Conservation (phyloP, 495 filamentous ascomycete species). For the Trichocladium uniseriatum region DNA sequence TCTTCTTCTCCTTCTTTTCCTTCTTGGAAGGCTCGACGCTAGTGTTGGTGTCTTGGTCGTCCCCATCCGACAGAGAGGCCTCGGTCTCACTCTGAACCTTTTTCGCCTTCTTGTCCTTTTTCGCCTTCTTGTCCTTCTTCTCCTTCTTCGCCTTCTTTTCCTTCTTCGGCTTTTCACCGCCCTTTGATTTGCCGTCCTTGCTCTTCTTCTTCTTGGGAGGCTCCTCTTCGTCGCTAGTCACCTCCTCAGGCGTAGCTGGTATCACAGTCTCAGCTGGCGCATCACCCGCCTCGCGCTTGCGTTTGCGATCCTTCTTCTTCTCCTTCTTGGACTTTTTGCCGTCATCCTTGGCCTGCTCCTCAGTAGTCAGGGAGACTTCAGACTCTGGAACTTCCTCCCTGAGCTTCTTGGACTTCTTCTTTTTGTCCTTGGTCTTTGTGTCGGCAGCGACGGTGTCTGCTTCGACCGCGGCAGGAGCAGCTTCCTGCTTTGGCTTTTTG, state of each 20-base stretch:
- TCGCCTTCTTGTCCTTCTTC: neutral
- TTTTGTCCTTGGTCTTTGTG: conserved; percentile 11
- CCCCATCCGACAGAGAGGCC: conserved; percentile 8
- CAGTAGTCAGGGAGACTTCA: neutral
- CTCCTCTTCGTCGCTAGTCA: conserved; percentile 10
- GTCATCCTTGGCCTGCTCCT: neutral
- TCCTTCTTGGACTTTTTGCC: conserved; percentile 12
- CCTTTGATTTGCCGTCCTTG: conserved; percentile 22
- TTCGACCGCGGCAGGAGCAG: neutral
- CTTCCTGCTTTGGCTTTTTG: conserved; percentile 8
- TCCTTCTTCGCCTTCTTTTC: conserved; percentile 12
- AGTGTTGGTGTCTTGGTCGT: conserved; percentile 16
- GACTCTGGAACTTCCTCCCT: conserved; percentile 3
- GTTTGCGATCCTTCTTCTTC: conserved; percentile 13
- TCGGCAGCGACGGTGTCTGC: neutral
- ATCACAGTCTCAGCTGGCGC: neutral
- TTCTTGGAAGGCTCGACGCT: neutral
- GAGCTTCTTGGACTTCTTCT: conserved; percentile 16
- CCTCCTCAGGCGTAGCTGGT: conserved; percentile 12
- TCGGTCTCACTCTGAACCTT: neutral
- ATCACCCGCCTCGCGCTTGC: conserved; percentile 10
- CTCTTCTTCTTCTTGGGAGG: conserved; percentile 27
- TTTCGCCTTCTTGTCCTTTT: neutral
- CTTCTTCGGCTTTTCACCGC: conserved; percentile 7
- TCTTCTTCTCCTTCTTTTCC: conserved; percentile 13